A percentile compares a stretch with the other conserved stretches of the same genome.
These are phyloP conservation scores for Corylus avellana DNA, from an alignment of 306 rosid species.

Conservation along the genomic window DNA sequence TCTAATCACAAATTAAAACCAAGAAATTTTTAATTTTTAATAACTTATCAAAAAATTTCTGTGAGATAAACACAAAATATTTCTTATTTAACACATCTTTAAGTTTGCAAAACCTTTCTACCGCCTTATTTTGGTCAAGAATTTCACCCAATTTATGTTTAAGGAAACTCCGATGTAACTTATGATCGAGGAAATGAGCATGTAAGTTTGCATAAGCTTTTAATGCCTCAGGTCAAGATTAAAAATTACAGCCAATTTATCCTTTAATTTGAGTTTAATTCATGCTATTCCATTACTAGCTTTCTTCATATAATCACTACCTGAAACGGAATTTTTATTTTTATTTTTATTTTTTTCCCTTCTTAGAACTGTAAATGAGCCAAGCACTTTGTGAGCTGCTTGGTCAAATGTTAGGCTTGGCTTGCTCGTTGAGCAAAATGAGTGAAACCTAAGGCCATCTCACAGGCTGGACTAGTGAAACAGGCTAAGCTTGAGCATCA, in stretches of 20 bases:
- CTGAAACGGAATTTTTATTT: too few species aligned
- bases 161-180: not conserved
- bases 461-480: not conserved
- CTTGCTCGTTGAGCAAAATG: not conserved
- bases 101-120: not conserved
- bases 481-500: not conserved
- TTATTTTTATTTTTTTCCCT: too few species aligned
- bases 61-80: too few species aligned
- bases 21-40: not conserved
- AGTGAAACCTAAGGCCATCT: not conserved
- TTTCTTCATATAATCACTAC: too few species aligned
- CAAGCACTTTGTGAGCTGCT: not conserved
- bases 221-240: not conserved
- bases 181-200: not conserved
- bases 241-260: not conserved
- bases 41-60: too few species aligned
- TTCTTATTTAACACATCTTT: too few species aligned
- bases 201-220: not conserved
- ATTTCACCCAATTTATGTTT: not conserved
- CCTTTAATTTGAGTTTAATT: not conserved
- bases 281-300: too few species aligned
- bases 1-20: not conserved
- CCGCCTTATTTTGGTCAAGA: not conserved
- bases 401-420: not conserved
- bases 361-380: too few species aligned